phyloP scores from a whole-genome alignment of 139 green algal genomes.

The Picochlorum sp. region DNA sequence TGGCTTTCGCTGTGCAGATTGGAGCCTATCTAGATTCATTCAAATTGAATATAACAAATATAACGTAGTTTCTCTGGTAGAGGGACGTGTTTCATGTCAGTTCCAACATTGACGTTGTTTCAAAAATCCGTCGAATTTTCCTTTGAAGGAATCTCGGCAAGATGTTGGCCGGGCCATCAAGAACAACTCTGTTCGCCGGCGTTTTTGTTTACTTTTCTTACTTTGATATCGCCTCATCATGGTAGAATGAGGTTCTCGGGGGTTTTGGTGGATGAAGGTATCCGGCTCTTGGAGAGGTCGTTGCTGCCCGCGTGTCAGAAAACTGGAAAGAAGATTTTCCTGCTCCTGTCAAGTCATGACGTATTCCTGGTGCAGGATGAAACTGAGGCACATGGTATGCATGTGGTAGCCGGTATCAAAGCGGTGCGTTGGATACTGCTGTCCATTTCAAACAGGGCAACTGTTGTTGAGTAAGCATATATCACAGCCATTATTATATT shows the following conservation, averaged over 20 bases:
- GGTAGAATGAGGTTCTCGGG: conserved; percentile 59
- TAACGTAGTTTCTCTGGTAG: no score
- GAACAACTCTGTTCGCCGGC: no score
- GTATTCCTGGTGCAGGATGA: conserved; percentile 56
- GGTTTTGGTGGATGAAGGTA: conserved; percentile 41
- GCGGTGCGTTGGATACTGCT: conserved; percentile 14
- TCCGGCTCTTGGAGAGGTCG: conserved; percentile 42
- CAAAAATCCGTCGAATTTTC: no score
- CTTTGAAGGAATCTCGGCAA: no score
- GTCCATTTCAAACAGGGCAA: background rate
- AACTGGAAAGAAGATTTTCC: conserved; percentile 60
- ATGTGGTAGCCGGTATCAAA: conserved; percentile 31
- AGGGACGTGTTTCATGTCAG: no score
- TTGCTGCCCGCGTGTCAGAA: conserved; percentile 71
- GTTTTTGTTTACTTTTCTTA: background rate
- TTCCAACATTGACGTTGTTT: no score
- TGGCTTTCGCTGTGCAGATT: no score
- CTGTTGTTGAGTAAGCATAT: background rate
- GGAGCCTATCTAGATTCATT: no score
- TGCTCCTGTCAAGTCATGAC: conserved; percentile 51
- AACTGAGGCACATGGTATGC: conserved; percentile 55
- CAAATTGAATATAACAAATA: no score
- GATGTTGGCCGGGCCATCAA: no score
- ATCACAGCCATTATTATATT: background rate
- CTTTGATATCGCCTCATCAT: background rate